Evolutionary conservation across 768 basidiomycete genomes (phyloP), one percentile per base, ranked within the genome.

Genomic region (Sporobolomyces roseus): DNA sequence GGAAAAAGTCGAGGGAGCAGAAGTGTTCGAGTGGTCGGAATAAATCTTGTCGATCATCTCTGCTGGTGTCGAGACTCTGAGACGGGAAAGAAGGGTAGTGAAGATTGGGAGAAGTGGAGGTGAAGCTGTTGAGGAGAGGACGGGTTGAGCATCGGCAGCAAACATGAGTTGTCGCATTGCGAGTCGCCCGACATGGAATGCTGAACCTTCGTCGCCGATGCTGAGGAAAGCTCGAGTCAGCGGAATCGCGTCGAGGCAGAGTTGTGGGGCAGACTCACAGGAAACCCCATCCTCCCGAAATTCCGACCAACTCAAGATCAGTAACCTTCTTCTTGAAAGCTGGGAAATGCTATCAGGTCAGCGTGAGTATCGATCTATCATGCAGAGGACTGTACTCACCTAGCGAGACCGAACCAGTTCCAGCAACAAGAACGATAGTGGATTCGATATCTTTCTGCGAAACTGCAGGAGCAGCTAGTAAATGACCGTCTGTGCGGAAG

Each of bases 121-220:
- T 7, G 46, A 65, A 63, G 49, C 3, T 55, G 73, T 32, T 27
- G 70, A 16, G 30, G 43, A 62, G 70, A 71, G 51, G 75, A 60
- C 46, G 55, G 14, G 73, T 74, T 4, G 64, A 2, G 74, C 66
- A 64, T 78, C 78, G 45, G 72, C 63, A 17, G 52, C 29, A 21
- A 53, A 30, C 10, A 78, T 72, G 19, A 78, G 51, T 36, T 56
- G 59, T 4, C 75, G 73, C 51, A 78, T 74, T 25, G 76, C 76
- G 10, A 76, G 67, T 25, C 75, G 73, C 6, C 74, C 75, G 59
- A 78, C 58, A 55, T 62, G 66, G 59, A 75, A 78, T n/a, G 76
- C 78, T 0, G 77, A 78, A 0, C 78, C 78, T 63, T 78, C 78
- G 70, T 78, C 78, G 27, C 77, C 76, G 12, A 78, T 74, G 9